Conservation (phyloP, 2,329 filamentous ascomycete genomes). For the Daldinia sp. region DNA sequence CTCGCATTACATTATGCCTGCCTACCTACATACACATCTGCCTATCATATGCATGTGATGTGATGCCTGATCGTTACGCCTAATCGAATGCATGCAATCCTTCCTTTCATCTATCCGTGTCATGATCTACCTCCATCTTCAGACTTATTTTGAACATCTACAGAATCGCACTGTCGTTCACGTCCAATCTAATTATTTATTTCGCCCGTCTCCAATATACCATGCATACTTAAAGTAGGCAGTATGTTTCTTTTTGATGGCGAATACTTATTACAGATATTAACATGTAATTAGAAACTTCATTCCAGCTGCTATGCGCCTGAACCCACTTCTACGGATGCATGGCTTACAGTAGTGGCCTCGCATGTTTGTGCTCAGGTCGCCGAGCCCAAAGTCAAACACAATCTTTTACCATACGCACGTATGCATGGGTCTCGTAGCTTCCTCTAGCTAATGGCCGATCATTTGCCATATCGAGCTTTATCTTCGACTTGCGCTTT, state of each 20-base stretch:
- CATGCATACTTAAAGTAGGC: not conserved
- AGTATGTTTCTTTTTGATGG: constrained; percentile 5
- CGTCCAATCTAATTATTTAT: not conserved
- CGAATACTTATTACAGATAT: not conserved
- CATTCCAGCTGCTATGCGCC: not conserved
- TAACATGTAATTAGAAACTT: constrained; percentile 1
- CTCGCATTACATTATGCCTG: constrained; percentile 1
- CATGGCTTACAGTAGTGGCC: not conserved
- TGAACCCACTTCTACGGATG: not conserved
- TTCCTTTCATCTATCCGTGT: constrained; percentile 16
- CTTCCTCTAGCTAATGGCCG: not conserved
- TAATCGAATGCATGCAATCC: constrained; percentile 17
- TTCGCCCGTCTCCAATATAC: not conserved
- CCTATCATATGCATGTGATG: constrained; percentile 11
- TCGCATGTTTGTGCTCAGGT: constrained; percentile 8
- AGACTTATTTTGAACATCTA: not conserved
- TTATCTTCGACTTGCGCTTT: constrained; percentile 2
- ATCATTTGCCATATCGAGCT: constrained; percentile 19
- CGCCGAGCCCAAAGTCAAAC: constrained; percentile 9
- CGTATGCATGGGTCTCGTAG: constrained; percentile 6
- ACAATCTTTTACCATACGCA: constrained; percentile 5
- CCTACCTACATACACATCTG: not conserved
- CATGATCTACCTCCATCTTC: constrained; percentile 1
- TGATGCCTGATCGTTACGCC: constrained; percentile 4
- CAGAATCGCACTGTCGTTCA: not conserved